Base-by-base conservation (phyloP, 164 flowering plant species). In the Buxus sempervirens region DNA sequence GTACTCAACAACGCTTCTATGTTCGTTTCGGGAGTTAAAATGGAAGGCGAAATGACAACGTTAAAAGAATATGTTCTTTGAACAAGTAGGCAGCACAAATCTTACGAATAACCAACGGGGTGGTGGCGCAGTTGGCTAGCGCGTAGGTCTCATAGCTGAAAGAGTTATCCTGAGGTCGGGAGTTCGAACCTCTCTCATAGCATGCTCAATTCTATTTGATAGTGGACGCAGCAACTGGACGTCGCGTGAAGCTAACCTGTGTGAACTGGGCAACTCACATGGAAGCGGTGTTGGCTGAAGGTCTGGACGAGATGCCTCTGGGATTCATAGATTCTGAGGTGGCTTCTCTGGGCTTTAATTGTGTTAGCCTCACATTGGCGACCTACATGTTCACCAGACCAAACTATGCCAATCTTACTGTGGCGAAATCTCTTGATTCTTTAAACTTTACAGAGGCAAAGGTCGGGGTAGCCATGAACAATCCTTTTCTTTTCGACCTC, bases 151-250 rank as follows among this genome's bases (percentile, higher is more conserved):
- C 60, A 68, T 57, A 48, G 64, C 65, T 62, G 12, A 10, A 45
- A 45, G 51, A 45, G 90, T 82, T 0, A 86, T 85, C 88, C 89
- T 84, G 90, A 87, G 88, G 97, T 89, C 91, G 90, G 86, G 94
- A 89, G 90, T 90, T 89, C 90, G 90, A 87, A 92, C 92, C 90
- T 90, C 92, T 89, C 91, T 90, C 97, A 85, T n/a, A n/a, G n/a
- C n/a, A n/a, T n/a, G n/a, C n/a, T n/a, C n/a, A n/a, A n/a, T n/a
- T n/a, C n/a, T n/a, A n/a, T n/a, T n/a, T n/a, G 86, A 64, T 85
- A 5, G 73, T 85, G 12, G 80, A 82, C 58, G 72, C 61, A 10
- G 32, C 48, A 0, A 68, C 79, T 0, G 85, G 86, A 18, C 45
- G 48, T 28, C 77, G 89, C 4, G 83, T 82, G 36, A 85, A 85